These are phyloP conservation scores for Aspergillus bombycis DNA, from an alignment of 2,329 filamentous ascomycete species.

Conservation along the genomic window DNA sequence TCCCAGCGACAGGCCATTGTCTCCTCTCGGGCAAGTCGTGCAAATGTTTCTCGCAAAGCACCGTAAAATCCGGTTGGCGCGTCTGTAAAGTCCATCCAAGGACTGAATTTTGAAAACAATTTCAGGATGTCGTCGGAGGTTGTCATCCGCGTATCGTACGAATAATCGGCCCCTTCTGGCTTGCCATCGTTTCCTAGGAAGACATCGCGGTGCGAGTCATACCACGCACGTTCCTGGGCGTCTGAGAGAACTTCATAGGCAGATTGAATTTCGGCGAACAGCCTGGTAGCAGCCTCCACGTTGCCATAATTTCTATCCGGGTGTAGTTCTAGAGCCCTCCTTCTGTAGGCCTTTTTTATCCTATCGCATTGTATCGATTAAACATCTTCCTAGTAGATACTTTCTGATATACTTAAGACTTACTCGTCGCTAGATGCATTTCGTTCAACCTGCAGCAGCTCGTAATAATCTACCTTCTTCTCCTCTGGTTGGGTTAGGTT, in stretches of 20 bases:
- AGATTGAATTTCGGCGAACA: conserved; percentile 88
- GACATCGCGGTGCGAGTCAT: conserved; percentile 88
- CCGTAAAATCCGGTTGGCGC: conserved; percentile 82
- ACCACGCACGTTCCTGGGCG: conserved; percentile 94
- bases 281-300: conserved; percentile 77
- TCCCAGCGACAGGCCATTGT: conserved; percentile 72
- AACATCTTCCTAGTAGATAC: neutral
- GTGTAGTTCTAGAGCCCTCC: conserved; percentile 88
- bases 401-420: conserved; percentile 28
- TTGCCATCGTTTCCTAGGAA: conserved; percentile 70
- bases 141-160: conserved; percentile 73
- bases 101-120: conserved; percentile 79
- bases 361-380: conserved; percentile 45
- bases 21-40: conserved; percentile 79
- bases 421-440: conserved; percentile 81
- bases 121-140: conserved; percentile 77
- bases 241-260: conserved; percentile 97
- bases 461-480: conserved; percentile 62
- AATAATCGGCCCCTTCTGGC: conserved; percentile 56
- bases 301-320: conserved; percentile 92
- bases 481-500: conserved; percentile 24
- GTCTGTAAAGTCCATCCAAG: conserved; percentile 78
- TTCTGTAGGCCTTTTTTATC: conserved; percentile 91
- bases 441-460: conserved; percentile 74
- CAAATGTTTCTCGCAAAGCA: conserved; percentile 75